Evolutionary conservation across 2,329 filamentous ascomycete genomes (phyloP).

Genomic region (Fusarium goolgardi): DNA sequence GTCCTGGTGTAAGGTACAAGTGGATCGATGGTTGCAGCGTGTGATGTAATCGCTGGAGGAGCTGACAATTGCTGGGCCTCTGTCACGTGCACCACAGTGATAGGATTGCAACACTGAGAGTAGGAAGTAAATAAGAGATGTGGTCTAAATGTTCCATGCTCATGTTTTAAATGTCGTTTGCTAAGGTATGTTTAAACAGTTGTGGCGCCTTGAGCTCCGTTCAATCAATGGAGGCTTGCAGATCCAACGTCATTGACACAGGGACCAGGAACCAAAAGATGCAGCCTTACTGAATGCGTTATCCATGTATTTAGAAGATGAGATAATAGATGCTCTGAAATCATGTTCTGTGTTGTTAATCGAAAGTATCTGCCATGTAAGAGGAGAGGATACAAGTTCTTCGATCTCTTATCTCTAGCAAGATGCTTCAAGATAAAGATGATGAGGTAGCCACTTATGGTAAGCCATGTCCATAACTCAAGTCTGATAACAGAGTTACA

Average conservation of each 20-base stretch:
- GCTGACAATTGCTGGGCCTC: conserved; percentile 7
- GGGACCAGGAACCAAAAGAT: not conserved
- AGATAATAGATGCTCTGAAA: not conserved
- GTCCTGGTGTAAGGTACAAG: conserved; percentile 12
- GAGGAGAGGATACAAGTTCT: not conserved
- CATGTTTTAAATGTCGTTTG: not conserved
- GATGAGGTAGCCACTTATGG: no score
- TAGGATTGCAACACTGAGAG: not conserved
- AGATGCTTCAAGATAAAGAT: no score
- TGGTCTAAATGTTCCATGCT: not conserved
- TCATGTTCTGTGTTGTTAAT: no score
- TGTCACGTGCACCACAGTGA: conserved; percentile 23
- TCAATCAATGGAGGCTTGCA: not conserved
- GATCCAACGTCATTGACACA: conserved; percentile 31
- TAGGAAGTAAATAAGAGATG: not conserved
- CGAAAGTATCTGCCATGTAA: not conserved
- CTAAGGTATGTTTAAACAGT: not conserved
- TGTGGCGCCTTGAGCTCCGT: not conserved
- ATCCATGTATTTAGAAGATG: not conserved
- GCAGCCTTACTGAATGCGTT: not conserved
- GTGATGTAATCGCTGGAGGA: conserved; percentile 17
- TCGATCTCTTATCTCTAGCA: not conserved
- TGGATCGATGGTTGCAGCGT: conserved; percentile 9
- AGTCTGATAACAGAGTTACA: no score
- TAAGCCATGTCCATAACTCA: no score